Conservation (phyloP, 768 basidiomycete genomes). For the Leccinellum rugosiceps region DNA sequence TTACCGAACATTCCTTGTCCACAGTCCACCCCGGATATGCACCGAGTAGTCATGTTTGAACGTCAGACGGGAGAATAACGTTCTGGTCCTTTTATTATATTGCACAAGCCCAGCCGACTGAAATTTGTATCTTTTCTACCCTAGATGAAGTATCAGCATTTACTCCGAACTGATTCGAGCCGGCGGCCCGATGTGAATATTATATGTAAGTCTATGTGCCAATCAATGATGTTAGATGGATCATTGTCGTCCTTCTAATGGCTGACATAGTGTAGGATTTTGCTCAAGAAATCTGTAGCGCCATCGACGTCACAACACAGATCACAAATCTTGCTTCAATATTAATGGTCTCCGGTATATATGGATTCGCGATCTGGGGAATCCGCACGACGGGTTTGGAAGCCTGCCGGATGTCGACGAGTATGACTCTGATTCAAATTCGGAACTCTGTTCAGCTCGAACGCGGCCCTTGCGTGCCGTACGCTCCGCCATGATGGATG, state of each 20-base stretch:
- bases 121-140: no score
- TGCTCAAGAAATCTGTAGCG: conserved; percentile 62
- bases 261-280: conserved; percentile 41
- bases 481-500: neutral
- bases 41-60: no score
- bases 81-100: no score
- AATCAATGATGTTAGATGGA: no score
- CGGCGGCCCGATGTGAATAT: conserved; percentile 55
- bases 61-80: no score
- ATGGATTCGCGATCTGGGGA: neutral
- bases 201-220: neutral
- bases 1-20: no score
- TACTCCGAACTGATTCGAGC: neutral
- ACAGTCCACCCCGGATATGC: no score
- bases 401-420: neutral
- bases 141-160: no score
- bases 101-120: no score
- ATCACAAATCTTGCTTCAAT: conserved; percentile 43
- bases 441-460: neutral
- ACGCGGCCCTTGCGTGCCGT: neutral
- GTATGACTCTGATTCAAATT: neutral
- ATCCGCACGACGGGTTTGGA: neutral
- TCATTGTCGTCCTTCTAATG: no score
- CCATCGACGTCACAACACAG: conserved; percentile 61
- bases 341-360: conserved; percentile 39